Base-by-base conservation (phyloP, 345 rosid genomes). In the Aquilaria yunnanensis region DNA sequence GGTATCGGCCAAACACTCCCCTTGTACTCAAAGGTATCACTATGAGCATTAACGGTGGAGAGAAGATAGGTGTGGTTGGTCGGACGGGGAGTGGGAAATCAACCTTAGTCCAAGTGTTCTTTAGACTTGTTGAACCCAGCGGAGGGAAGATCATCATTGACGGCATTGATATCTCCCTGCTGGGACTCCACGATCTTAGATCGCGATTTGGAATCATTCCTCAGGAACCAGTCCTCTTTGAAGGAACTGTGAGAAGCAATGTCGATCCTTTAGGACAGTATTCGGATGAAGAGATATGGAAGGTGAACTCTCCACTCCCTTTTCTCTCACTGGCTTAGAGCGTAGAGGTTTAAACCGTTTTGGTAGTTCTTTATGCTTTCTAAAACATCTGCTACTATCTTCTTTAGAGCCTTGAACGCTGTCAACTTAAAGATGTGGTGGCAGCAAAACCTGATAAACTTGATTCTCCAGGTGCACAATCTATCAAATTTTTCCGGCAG, bases 71-170 rank as follows among this genome's bases (percentile, higher is more conserved):
- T 41, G 77, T 90, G 14, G 99, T 90, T 46, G 99, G 99, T 32
- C 87, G 96, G 41, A 94, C 99, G 1, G 99, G 97, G 60, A 85
- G 99, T 55, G 99, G 99, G 69, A 90, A 94, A 67, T 88, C 99
- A 12, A 94, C 97, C 41, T 73, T 94, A 68, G 78, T 94, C 62
- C 97, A 94, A 66, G 99, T 86, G 53, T 76, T 90, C 70, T 94
- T 94, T 46, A 80, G 99, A 74, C 82, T 94, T 63, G 92, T 94
- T 63, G 99, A 94, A 60, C 97, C 97, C 6, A 75, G 95, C 6
- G 90, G 70, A 49, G 99, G 99, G 60, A 82, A 67, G 64, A 88
- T 94, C 57, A 72, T 85, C 14, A 80, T 94, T n/a, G 99, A 94
- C 58, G 95, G 89, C 32, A 81, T 94, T 13, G 87, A 94, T 72